Conservation (phyloP, 2,329 filamentous ascomycete genomes). For the Neurospora crassa region DNA sequence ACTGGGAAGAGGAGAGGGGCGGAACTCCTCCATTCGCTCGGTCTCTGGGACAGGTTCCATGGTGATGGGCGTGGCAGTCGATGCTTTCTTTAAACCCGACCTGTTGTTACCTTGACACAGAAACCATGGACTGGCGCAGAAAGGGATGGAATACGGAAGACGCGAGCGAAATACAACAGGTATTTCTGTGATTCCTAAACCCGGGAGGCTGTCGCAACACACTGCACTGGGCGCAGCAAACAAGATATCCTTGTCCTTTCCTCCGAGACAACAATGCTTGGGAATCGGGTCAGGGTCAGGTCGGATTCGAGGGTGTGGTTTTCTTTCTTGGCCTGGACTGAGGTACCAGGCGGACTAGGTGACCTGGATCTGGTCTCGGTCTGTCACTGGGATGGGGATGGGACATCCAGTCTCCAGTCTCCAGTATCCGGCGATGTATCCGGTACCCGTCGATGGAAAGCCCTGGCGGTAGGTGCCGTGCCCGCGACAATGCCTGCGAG, state of each 20-base stretch:
- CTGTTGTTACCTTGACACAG: conserved; percentile 4
- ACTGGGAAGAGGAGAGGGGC: conserved; percentile 44
- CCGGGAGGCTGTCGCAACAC: not conserved
- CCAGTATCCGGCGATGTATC: not conserved
- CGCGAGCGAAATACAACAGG: not conserved
- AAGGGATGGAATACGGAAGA: not conserved
- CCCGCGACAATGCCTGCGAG: not conserved
- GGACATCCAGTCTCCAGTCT: not conserved
- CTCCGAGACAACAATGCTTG: not conserved
- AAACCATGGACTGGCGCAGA: conserved; percentile 2
- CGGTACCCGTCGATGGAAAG: not conserved
- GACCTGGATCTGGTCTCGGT: not conserved
- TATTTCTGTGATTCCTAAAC: not conserved
- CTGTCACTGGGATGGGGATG: not conserved
- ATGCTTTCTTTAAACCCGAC: conserved; percentile 13
- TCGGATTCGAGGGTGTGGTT: not conserved
- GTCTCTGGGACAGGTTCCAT: conserved; percentile 64
- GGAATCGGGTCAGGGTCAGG: not conserved
- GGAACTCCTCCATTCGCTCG: conserved; percentile 58
- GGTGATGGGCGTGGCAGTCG: conserved; percentile 16
- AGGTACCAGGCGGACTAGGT: not conserved
- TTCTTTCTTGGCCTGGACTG: not conserved
- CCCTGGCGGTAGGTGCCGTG: not conserved
- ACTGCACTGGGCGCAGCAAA: not conserved
- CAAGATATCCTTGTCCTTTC: not conserved